Evolutionary conservation across 805 yeast species (phyloP), one percentile per base, ranked within the genome.

Genomic region (Saitoella complicata): DNA sequence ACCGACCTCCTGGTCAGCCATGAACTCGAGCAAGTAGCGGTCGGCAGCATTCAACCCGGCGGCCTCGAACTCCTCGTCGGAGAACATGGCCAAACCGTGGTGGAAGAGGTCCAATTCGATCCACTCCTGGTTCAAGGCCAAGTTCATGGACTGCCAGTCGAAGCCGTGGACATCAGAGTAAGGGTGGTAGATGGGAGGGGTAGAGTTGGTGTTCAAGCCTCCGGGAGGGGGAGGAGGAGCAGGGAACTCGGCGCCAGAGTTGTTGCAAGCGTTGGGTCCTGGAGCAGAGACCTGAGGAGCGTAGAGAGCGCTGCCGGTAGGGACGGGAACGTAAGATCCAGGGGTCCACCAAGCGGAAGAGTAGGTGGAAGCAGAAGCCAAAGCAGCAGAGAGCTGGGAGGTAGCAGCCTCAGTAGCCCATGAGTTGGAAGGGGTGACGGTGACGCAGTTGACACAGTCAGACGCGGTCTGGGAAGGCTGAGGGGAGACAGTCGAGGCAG

Each of bases 1-100:
- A 10, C 47, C 47, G 21, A 31, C 12, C 30, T 45, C 47, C 38
- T 45, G 47, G 30, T 45, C 41, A 12, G 47, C 47, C 47, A 45
- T 41, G 38, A 45, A 45, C 41, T 42, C 38, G 30, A 45, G 37
- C 21, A 45, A 37, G 31, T 37, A 38, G 21, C 41, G 39, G 42
- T 45, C 45, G 7, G 36, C 40, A 9, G 38, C 41, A 10, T 30
- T 34, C 5, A 45, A 32, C 32, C 47, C 47, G 9, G 33, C 41
- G 2, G 4, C 37, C n/a, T 45, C 38, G 13, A 45, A 45, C 10
- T 45, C 45, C 8, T 6, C 41, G 9, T 30, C 41, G 11, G 46
- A 36, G 42, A 45, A 45, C 13, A 2, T 31, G 31, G 38, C 29
- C n/a, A 45, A 45, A 10, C 41, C 45, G 29, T 31, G 38, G 13